Conservation (phyloP, 2,329 filamentous ascomycete genomes). For the Bipolaris gigantea region DNA sequence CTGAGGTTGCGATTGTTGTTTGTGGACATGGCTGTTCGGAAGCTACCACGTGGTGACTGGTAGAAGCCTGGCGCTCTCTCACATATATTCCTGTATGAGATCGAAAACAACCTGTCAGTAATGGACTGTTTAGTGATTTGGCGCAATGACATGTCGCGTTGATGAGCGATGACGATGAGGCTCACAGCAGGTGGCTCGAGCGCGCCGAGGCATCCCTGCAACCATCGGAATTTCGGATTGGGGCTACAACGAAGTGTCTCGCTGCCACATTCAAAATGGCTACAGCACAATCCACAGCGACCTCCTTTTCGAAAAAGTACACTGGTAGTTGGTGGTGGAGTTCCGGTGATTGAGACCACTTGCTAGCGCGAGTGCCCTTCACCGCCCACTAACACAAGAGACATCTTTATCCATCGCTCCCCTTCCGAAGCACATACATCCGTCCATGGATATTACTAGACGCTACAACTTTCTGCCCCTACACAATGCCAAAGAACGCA, state of each 20-base stretch:
- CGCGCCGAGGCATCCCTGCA: conserved; percentile 17
- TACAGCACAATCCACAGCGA: neutral
- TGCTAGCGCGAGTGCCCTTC: conserved; percentile 21
- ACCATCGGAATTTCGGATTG: conserved; percentile 19
- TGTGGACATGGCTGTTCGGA: neutral
- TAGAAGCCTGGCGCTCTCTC: neutral
- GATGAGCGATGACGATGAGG: conserved; percentile 6
- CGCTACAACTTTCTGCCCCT: neutral
- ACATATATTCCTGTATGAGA: neutral
- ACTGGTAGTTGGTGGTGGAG: neutral
- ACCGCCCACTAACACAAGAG: conserved; percentile 11
- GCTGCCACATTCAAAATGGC: conserved; percentile 7
- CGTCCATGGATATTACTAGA: conserved; percentile 13
- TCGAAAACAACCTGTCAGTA: too few species aligned
- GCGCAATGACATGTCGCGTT: neutral
- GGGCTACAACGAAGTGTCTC: conserved; percentile 1
- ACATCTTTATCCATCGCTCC: neutral
- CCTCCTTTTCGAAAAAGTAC: too few species aligned
- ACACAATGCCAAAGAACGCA: conserved; percentile 53
- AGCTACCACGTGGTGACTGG: neutral
- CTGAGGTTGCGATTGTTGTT: neutral
- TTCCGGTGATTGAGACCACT: conserved; percentile 20
- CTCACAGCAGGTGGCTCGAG: conserved; percentile 13
- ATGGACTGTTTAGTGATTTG: neutral
- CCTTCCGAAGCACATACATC: conserved; percentile 1